phyloP scores from a whole-genome alignment of 768 basidiomycete genomes.

The Mycena maculata region DNA sequence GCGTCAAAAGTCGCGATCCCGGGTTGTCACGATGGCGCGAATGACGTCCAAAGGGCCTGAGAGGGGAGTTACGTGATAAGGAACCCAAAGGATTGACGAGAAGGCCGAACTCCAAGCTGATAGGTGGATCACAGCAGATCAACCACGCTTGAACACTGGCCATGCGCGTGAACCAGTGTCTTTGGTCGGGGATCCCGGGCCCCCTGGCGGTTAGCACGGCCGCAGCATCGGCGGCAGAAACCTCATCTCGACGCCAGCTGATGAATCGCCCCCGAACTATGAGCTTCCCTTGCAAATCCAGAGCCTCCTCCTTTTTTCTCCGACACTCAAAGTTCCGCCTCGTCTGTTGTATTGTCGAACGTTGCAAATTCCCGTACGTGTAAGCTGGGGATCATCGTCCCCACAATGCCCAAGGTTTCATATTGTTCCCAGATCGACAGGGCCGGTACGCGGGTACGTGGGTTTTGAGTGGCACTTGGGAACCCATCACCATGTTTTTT shows the following conservation, averaged over 20 bases:
- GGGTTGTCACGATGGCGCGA: conserved; percentile 5
- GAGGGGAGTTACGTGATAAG: conserved; percentile 2
- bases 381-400: background rate
- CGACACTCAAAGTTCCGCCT: conserved; percentile 19
- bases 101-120: too few relatives aligned
- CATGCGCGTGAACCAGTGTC: background rate
- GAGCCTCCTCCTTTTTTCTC: too few relatives aligned
- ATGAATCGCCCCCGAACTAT: background rate
- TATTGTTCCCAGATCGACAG: conserved; percentile 14
- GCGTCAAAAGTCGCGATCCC: conserved; percentile 3
- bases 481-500: conserved; percentile 1
- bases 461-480: conserved; percentile 14
- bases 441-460: background rate
- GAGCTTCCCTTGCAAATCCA: background rate
- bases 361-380: background rate
- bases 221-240: conserved; percentile 9
- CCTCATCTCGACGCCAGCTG: conserved; percentile 24
- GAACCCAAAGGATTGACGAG: conserved; percentile 21
- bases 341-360: background rate
- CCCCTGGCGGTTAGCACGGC: conserved; percentile 21
- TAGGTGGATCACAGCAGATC: too few relatives aligned
- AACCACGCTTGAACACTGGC: background rate
- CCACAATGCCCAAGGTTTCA: background rate
- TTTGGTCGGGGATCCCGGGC: conserved; percentile 9
- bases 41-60: conserved; percentile 3